These are phyloP conservation scores for Didymella arachidicola DNA, from an alignment of 2,329 filamentous ascomycete species.

Conservation along the genomic window DNA sequence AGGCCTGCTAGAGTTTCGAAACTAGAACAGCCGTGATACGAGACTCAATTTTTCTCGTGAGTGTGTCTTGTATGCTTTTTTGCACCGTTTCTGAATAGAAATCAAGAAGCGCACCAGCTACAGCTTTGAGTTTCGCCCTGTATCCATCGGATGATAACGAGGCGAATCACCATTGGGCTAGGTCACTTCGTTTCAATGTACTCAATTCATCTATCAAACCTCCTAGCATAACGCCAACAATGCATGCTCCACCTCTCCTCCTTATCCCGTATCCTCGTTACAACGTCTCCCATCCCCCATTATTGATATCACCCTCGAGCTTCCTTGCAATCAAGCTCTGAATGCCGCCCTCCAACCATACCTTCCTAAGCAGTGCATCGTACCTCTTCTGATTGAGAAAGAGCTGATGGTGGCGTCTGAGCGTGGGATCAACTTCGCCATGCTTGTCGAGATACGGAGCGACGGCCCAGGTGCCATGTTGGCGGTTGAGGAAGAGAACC, in stretches of 20 bases:
- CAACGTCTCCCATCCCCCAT: conserved; percentile 90
- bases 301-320: conserved; percentile 94
- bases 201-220: too few relatives aligned
- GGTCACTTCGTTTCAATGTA: too few relatives aligned
- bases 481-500: conserved; percentile 83
- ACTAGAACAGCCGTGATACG: too few relatives aligned
- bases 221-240: not conserved
- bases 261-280: conserved; percentile 26
- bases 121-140: too few relatives aligned
- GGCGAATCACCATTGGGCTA: too few relatives aligned
- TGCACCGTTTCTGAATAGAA: too few relatives aligned
- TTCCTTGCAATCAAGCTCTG: conserved; percentile 89
- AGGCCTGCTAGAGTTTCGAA: too few relatives aligned
- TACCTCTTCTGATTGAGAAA: conserved; percentile 95
- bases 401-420: conserved; percentile 83
- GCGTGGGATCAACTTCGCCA: conserved; percentile 91
- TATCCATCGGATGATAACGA: too few relatives aligned
- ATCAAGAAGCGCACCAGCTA: too few relatives aligned
- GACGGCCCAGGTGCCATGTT: conserved; percentile 81
- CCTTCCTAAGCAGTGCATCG: conserved; percentile 82
- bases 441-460: conserved; percentile 96
- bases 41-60: too few relatives aligned
- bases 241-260: not conserved
- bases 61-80: too few relatives aligned
- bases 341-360: conserved; percentile 86